Conservation (phyloP, 116 monocot species). For the Posidonia oceanica region DNA sequence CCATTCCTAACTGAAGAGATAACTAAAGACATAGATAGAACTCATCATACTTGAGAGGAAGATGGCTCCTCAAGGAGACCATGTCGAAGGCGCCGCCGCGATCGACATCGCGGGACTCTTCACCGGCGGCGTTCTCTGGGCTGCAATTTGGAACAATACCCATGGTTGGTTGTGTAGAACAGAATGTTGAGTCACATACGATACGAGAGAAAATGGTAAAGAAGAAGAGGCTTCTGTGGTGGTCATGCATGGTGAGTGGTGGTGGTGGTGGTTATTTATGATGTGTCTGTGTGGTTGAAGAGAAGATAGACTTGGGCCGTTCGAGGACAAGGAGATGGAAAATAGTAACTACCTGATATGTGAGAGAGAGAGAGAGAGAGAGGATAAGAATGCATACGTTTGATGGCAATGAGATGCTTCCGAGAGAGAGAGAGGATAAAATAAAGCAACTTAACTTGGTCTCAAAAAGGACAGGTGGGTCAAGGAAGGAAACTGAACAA, state of each 20-base stretch:
- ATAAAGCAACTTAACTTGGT: too few species aligned
- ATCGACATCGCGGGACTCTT: not conserved
- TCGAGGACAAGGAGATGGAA: too few species aligned
- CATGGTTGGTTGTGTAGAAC: not conserved
- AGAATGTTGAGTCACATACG: not conserved
- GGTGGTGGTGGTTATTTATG: not conserved
- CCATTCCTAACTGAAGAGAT: not conserved
- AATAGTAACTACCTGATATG: too few species aligned
- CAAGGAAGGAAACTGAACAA: too few species aligned
- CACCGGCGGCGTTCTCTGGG: not conserved
- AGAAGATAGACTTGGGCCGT: too few species aligned
- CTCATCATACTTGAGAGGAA: slow-evolving; percentile 3
- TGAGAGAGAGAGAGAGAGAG: too few species aligned
- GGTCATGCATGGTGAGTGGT: not conserved
- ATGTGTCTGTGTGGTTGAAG: too few species aligned
- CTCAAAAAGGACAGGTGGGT: too few species aligned
- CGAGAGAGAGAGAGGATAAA: too few species aligned
- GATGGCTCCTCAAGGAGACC: slow-evolving; percentile 1
- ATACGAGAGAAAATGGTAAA: not conserved
- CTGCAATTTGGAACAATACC: too few species aligned
- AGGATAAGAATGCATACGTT: too few species aligned
- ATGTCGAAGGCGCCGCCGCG: not conserved
- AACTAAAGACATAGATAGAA: not conserved
- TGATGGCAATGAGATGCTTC: too few species aligned
- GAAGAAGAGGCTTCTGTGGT: not conserved